Evolutionary conservation across 306 rosid genomes (phyloP), one percentile per base, ranked within the genome.

Genomic region (Cyamopsis tetragonoloba): DNA sequence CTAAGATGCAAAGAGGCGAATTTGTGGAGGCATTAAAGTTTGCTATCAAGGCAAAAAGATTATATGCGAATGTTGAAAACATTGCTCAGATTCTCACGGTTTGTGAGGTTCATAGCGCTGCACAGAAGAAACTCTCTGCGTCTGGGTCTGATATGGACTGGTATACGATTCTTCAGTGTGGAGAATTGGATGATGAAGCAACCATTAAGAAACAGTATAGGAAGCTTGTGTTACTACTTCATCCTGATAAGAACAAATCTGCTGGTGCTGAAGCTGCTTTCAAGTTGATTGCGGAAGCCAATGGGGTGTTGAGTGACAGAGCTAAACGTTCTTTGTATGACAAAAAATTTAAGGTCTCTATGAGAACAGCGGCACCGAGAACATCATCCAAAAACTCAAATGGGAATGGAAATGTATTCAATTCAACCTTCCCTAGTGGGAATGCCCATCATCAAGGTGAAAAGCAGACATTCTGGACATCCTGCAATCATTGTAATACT

Each of bases 201-300:
- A 48, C 80, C 62, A 77, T 88, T 18, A 86, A 74, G 78, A 91
- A 81, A 65, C 96, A 92, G 58, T 92, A 82, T 79, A 79, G 84
- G 70, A 92, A 77, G 85, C 81, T 92, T 4, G 98, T 96, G 1
- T 47, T 89, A 47, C 75, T 84, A 22, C 96, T 92, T 54, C 98
- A 92, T 76, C 98, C 98, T 15, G 98, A 92, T 79, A 92, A 92
- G 74, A 92, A 89, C 57, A 89, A 89, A 48, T 86, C 87, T 81
- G 62, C 87, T 30, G 96, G 98, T 55, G 96, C 98, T 0, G 98
- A 92, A 71, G 86, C 93, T 76, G 98, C 98, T 74, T 92, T 92
- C 77, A 92, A 92, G 83, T 66, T 87, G 68, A 72, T 89, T 49
- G 95, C 85, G 51, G 96, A 92, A 74, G 98, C 96, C 48, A 79